Base-by-base conservation (phyloP, 2,329 filamentous ascomycete genomes). In the Emydomyces testavorans region DNA sequence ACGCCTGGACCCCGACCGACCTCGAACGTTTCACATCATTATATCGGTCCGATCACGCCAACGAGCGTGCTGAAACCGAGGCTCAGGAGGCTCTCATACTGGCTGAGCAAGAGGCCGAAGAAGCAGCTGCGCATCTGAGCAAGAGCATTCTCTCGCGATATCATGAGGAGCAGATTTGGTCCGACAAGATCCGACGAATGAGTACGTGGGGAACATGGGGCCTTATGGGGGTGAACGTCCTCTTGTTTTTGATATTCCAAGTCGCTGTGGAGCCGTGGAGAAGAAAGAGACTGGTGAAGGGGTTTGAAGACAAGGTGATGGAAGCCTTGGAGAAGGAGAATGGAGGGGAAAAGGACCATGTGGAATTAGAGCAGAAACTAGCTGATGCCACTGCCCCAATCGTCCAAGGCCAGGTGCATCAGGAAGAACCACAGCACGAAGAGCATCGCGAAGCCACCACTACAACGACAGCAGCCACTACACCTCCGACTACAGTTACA, bases 111-210 rank as follows among this genome's bases (percentile, higher is more conserved):
- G 79, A 85, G 51, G 80, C 93, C 52, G 85, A 94, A 66, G 81
- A 84, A 52, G 77, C 88, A 0, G 78, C 81, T 48, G 78, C 80
- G 45, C 77, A 81, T 58, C 71, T 98, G 46, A 90, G 84, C 62
- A 80, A 83, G 52, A 80, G 82, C 43, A 95, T 96, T 57, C 72
- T 95, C 44, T 84, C 84, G 52, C 79, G 93, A 52, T 98, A 98
- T 66, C 92, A 98, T 65, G 92, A 98, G 69, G 92, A 98, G 71
- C 92, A 98, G 70, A 93, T 98, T 49, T 98, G 92, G 92, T 94
- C 86, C 61, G 92, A 98, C 64, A 90, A 94, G 58, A 98, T 98
- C 62, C 77, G 92, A 29, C 76, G 92, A 55, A 94, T 94, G 74
- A 92, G 85, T 63, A 98, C 92, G 0, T 98, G 92, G 92, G 90